Base-by-base conservation (phyloP, 371 early-diverging fungal species). In the Funneliformis caledonium region DNA sequence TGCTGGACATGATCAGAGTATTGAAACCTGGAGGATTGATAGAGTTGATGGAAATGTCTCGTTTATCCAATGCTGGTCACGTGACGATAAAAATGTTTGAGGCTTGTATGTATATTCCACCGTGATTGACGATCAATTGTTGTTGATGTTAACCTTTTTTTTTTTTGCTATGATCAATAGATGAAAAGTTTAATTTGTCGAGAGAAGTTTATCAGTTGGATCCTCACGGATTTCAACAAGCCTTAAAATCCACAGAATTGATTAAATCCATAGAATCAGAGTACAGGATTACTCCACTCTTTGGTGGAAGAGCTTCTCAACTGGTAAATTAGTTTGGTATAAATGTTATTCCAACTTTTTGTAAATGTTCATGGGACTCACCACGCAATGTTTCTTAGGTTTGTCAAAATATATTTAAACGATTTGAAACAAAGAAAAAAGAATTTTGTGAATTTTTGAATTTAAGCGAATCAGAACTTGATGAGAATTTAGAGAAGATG, bases 1-100 rank as follows among this genome's bases (percentile, higher is more conserved):
- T 65, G 26, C 33, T 12, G 8, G 72, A 72, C 4, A 42, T 72
- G 9, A 2, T 72, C 5, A 72, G 72, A 72, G 48, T 72, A n/a
- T 22, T 48, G 14, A 72, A 72, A 72, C 72, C 72, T 47, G 72
- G 72, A 45, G 72, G 72, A 5, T 72, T 45, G 72, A 26, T 65
- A 65, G 67, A 65, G 2, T 65, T 65, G 33, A 65, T 65, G 67
- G 67, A 65, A 56, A 19, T 56, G 19, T 19, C 19, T 16, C 56
- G 19, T 56, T 56, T 56, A 4, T 16, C 16, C 5, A 56, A 19
- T 56, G 56, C 19, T 19, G 56, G 56, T 56, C 56, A 56, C 19
- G 19, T 19, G 56, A 56, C n/a, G 5, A 56, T 19, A 5, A 56
- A 19, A 19, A 56, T 56, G 19, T 56, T 56, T 7, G 19, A 56